A percentile compares a stretch with the other conserved stretches of the same genome.
These are phyloP conservation scores for Neurospora sp. DNA, from an alignment of 495 filamentous ascomycete species.

Conservation along the genomic window DNA sequence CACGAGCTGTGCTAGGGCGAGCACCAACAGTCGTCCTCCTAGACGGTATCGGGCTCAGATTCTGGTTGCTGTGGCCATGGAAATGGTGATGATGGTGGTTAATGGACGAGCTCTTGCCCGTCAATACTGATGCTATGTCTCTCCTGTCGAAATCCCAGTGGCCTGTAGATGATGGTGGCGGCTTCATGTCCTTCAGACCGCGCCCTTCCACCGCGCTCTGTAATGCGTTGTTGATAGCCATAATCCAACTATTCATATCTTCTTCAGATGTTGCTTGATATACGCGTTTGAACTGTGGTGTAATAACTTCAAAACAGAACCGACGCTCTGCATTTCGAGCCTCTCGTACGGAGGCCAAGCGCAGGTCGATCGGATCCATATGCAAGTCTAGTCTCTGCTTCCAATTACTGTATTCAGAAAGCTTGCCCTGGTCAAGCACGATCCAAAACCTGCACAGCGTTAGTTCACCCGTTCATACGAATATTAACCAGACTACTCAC, in stretches of 20 bases:
- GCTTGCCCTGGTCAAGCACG: slow-evolving; percentile 87
- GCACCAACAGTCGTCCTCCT: slow-evolving; percentile 82
- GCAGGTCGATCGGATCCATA: slow-evolving; percentile 96
- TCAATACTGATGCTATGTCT: slow-evolving; percentile 85
- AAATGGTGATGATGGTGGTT: background rate
- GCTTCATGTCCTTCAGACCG: slow-evolving; percentile 37
- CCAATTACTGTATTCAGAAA: slow-evolving; percentile 99
- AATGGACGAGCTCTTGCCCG: slow-evolving; percentile 83
- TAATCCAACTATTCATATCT: slow-evolving; percentile 96
- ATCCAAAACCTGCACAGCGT: slow-evolving; percentile 75
- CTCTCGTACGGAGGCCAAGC: slow-evolving; percentile 93
- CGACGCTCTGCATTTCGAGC: slow-evolving; percentile 87
- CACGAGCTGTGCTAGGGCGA: slow-evolving; percentile 63
- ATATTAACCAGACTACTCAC: slow-evolving; percentile 43
- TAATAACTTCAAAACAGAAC: slow-evolving; percentile 98
- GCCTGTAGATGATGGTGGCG: slow-evolving; percentile 30
- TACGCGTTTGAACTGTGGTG: slow-evolving; percentile 89
- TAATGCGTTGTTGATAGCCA: slow-evolving; percentile 91
- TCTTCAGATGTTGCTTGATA: slow-evolving; percentile 98
- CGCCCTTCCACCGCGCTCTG: slow-evolving; percentile 90
- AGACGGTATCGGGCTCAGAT: slow-evolving; percentile 43
- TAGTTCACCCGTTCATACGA: background rate
- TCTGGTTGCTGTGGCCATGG: slow-evolving; percentile 41
- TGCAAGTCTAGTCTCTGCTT: slow-evolving; percentile 94
- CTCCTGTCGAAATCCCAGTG: slow-evolving; percentile 51